Evolutionary conservation across 495 filamentous ascomycete genomes (phyloP).

Genomic region (Bacidia gigantensis): DNA sequence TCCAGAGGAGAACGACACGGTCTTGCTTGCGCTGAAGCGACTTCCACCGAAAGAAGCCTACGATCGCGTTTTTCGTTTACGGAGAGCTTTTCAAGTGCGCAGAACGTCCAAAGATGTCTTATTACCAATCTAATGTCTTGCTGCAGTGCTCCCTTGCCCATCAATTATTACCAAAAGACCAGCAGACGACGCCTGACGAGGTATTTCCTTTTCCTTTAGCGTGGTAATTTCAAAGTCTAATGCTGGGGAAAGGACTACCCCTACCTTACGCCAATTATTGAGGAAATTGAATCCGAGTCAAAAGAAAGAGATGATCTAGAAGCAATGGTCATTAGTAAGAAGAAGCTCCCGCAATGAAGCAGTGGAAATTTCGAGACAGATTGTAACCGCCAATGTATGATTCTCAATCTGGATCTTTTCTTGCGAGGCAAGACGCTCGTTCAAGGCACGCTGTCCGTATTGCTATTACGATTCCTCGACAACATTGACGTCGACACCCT

Average conservation of each 20-base stretch:
- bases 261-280: conserved; percentile 71
- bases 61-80: conserved; percentile 92
- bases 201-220: conserved; percentile 30
- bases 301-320: conserved; percentile 76
- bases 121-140: background rate
- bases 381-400: too few species aligned
- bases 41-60: conserved; percentile 81
- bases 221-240: conserved; percentile 17
- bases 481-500: conserved; percentile 58
- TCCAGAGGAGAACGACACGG: conserved; percentile 72
- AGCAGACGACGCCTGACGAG: conserved; percentile 67
- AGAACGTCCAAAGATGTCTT: background rate
- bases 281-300: conserved; percentile 67
- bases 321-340: conserved; percentile 53
- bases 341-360: conserved; percentile 8
- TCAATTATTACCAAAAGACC: conserved; percentile 64
- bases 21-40: conserved; percentile 78
- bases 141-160: conserved; percentile 66
- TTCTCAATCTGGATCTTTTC: too few species aligned
- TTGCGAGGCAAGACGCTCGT: too few species aligned
- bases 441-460: background rate
- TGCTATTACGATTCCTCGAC: conserved; percentile 28
- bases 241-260: conserved; percentile 47
- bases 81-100: conserved; percentile 80
- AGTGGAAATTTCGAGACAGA: background rate